Conservation (phyloP, 192 early-diverging fungal genomes). For the Obelidium mucronatum region DNA sequence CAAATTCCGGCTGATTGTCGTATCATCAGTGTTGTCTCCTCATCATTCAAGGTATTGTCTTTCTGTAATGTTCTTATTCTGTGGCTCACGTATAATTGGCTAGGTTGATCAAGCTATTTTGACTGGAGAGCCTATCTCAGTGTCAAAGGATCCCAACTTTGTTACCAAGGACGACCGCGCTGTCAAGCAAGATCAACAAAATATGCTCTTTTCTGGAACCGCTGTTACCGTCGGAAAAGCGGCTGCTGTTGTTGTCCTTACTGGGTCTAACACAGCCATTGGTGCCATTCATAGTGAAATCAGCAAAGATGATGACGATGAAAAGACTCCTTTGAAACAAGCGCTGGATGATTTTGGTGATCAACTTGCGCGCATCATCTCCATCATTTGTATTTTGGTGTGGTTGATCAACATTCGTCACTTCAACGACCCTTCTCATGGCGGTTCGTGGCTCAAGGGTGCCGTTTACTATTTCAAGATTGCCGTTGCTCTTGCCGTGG, state of each 20-base stretch:
- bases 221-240: slow-evolving; percentile 93
- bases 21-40: slow-evolving; percentile 78
- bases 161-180: slow-evolving; percentile 69
- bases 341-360: slow-evolving; percentile 95
- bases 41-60: slow-evolving; percentile 72
- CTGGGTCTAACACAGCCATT: slow-evolving; percentile 89
- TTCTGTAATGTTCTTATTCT: background rate
- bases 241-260: slow-evolving; percentile 84
- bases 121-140: slow-evolving; percentile 94
- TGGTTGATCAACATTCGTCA: slow-evolving; percentile 99
- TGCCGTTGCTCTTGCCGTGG: slow-evolving; percentile 97
- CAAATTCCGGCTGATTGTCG: slow-evolving; percentile 97
- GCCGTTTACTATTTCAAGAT: slow-evolving; percentile 99
- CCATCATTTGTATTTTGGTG: slow-evolving; percentile 92
- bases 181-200: slow-evolving; percentile 96
- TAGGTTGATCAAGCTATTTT: slow-evolving; percentile 90
- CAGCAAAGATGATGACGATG: slow-evolving; percentile 73
- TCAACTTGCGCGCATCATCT: slow-evolving; percentile 66
- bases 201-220: slow-evolving; percentile 98
- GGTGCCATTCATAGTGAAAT: slow-evolving; percentile 94
- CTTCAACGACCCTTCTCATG: slow-evolving; percentile 82
- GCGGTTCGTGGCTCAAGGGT: slow-evolving; percentile 85
- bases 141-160: slow-evolving; percentile 76
- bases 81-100: background rate
- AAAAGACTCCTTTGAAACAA: slow-evolving; percentile 95